Conservation (phyloP, 2,329 filamentous ascomycete genomes). For the Furcasterigmium sp. region DNA sequence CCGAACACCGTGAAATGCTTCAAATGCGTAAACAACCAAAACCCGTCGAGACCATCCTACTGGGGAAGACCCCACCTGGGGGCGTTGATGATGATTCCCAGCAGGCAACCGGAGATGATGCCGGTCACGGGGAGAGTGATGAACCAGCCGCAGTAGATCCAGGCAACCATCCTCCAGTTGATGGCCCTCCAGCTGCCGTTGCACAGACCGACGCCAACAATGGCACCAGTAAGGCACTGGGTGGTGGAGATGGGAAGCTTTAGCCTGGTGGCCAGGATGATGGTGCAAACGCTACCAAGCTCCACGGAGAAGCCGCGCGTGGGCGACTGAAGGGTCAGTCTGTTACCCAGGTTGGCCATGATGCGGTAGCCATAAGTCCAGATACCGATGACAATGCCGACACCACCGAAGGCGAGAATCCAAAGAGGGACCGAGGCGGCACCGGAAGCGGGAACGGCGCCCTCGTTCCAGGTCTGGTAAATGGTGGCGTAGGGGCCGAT, state of each 20-base stretch:
- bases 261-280: slow-evolving; percentile 59
- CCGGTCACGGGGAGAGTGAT: slow-evolving; percentile 40
- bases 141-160: slow-evolving; percentile 49
- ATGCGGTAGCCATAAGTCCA: slow-evolving; percentile 51
- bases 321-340: slow-evolving; percentile 52
- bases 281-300: slow-evolving; percentile 51
- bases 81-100: slow-evolving; percentile 54
- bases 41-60: neutral
- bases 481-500: slow-evolving; percentile 60
- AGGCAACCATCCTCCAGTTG: slow-evolving; percentile 51
- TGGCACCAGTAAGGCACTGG: slow-evolving; percentile 52
- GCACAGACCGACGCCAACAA: slow-evolving; percentile 51
- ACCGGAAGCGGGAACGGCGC: slow-evolving; percentile 25
- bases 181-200: slow-evolving; percentile 47
- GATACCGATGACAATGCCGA: slow-evolving; percentile 35
- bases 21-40: neutral
- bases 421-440: slow-evolving; percentile 49
- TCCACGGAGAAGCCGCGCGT: slow-evolving; percentile 45
- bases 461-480: slow-evolving; percentile 53
- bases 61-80: slow-evolving; percentile 32
- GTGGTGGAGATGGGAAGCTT: slow-evolving; percentile 53
- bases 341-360: slow-evolving; percentile 54
- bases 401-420: slow-evolving; percentile 41
- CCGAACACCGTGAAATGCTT: neutral
- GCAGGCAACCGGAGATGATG: slow-evolving; percentile 47